Percentiles rank a stretch among this genome's conserved stretches.
phyloP scores from a whole-genome alignment of 2,329 filamentous ascomycete genomes.

The Madurella fahalii region DNA sequence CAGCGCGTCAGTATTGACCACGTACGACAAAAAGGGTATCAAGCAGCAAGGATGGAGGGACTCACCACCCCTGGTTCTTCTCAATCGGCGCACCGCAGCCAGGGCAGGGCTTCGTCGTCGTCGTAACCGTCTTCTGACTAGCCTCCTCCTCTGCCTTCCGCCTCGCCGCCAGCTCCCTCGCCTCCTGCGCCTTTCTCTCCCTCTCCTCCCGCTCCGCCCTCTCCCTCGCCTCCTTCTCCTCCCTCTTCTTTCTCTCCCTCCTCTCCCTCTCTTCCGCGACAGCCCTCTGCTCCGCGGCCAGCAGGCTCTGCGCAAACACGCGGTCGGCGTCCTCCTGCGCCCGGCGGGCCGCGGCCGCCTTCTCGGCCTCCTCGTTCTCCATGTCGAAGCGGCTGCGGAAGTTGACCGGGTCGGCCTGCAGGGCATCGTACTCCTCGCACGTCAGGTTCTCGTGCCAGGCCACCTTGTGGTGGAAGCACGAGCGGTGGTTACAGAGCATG shows the following conservation, averaged over 20 bases:
- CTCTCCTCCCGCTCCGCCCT: conserved; percentile 22
- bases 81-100: conserved; percentile 37
- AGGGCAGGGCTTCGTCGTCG: conserved; percentile 37
- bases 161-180: conserved; percentile 11
- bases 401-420: conserved; percentile 36
- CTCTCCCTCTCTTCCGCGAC: conserved; percentile 14
- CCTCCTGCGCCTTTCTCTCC: conserved; percentile 15
- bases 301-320: conserved; percentile 32
- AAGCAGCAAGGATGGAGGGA: conserved; percentile 6
- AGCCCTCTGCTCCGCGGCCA: conserved; percentile 27
- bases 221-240: conserved; percentile 23
- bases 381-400: conserved; percentile 37
- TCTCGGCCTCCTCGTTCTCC: conserved; percentile 41
- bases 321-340: conserved; percentile 45
- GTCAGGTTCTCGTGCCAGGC: conserved; percentile 41
- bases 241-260: conserved; percentile 23
- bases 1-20: background rate
- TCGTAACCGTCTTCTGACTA: conserved; percentile 28
- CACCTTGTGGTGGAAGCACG: conserved; percentile 41
- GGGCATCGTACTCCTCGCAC: conserved; percentile 41
- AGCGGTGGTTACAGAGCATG: conserved; percentile 36
- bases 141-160: conserved; percentile 34
- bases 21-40: background rate
- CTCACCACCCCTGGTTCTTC: conserved; percentile 41
- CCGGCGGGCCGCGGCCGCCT: conserved; percentile 33